Percentiles rank a stretch among this genome's conserved stretches.
Evolutionary conservation across 805 yeast species (phyloP).

Genomic region (Tetrapisispora arboricola): DNA sequence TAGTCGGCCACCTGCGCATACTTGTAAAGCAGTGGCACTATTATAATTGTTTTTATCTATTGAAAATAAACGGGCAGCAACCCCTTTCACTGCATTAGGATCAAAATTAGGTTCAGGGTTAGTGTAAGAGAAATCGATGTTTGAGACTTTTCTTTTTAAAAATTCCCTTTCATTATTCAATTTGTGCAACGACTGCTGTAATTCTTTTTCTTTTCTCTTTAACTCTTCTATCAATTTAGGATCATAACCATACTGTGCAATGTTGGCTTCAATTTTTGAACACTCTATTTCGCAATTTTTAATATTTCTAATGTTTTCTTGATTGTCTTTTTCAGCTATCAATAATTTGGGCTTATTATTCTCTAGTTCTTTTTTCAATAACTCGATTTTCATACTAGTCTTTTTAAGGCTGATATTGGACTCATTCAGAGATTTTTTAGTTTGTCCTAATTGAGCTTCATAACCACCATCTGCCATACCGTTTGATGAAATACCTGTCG

Average conservation of each 20-base stretch:
- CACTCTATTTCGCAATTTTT: conserved; percentile 30
- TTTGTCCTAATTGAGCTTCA: conserved; percentile 55
- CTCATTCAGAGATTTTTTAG: conserved; percentile 45
- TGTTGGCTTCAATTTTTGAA: conserved; percentile 31
- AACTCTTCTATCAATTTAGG: conserved; percentile 36
- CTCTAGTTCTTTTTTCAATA: conserved; percentile 42
- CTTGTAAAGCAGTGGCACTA: conserved; percentile 76
- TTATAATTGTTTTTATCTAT: conserved; percentile 46
- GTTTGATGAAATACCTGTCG: conserved; percentile 81
- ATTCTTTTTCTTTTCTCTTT: conserved; percentile 34
- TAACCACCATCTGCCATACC: conserved; percentile 74
- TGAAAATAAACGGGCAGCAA: conserved; percentile 76
- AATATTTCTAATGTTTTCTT: conserved; percentile 34
- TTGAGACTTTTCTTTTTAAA: conserved; percentile 54
- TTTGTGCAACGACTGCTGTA: conserved; percentile 37
- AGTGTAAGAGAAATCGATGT: conserved; percentile 65
- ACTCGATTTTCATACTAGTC: conserved; percentile 45
- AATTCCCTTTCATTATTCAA: conserved; percentile 40
- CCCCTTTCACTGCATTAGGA: conserved; percentile 62
- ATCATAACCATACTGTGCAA: conserved; percentile 50
- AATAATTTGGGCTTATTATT: conserved; percentile 38
- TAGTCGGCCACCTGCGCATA: conserved; percentile 86
- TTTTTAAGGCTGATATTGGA: conserved; percentile 49
- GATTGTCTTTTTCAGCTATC: conserved; percentile 41
- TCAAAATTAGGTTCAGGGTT: conserved; percentile 55